Conservation (phyloP, 139 green algal species). For the Chlamydomonas asymmetrica region DNA sequence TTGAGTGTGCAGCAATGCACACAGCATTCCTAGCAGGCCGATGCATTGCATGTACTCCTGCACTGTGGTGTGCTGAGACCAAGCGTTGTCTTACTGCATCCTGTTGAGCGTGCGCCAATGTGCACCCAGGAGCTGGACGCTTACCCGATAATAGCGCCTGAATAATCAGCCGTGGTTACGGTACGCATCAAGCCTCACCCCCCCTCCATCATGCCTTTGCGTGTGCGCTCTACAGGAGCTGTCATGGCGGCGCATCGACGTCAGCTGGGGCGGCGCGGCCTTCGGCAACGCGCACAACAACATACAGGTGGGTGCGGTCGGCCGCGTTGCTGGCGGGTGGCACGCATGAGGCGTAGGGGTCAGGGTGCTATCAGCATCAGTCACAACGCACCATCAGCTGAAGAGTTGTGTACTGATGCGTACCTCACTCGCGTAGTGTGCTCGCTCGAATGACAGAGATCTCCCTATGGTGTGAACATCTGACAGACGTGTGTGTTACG, state of each 20-base stretch:
- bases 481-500: neutral
- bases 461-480: neutral
- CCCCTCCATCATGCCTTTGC: too few species aligned
- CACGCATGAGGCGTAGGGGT: neutral
- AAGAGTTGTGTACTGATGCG: neutral
- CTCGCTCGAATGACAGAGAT: neutral
- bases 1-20: too few species aligned
- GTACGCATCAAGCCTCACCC: too few species aligned
- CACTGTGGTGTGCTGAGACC: too few species aligned
- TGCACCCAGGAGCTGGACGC: too few species aligned
- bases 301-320: conserved; percentile 52
- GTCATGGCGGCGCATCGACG: conserved; percentile 79
- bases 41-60: too few species aligned
- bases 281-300: conserved; percentile 60
- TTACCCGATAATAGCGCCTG: too few species aligned
- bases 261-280: conserved; percentile 52
- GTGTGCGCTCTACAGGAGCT: conserved; percentile 72
- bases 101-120: too few species aligned
- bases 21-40: too few species aligned
- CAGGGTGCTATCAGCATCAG: neutral
- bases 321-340: neutral
- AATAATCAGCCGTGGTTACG: too few species aligned
- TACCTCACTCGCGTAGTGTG: neutral
- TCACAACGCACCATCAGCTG: neutral
- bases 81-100: too few species aligned